Evolutionary conservation across 2,329 filamentous ascomycete genomes (phyloP), one percentile per base, ranked within the genome.

Genomic region (Xenoacremonium recifei): DNA sequence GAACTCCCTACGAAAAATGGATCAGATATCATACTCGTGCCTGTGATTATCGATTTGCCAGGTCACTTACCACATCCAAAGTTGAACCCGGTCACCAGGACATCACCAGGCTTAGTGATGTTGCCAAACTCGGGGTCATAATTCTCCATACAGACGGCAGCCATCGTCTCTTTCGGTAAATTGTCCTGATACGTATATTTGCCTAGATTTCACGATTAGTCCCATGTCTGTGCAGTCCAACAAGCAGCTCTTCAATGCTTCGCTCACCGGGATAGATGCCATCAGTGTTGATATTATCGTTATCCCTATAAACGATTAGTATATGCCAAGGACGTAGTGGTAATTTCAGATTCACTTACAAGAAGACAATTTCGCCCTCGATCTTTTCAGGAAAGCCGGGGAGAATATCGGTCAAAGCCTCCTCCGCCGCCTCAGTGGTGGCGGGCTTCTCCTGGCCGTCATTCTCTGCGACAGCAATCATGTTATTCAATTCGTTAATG

Each of bases 111-210:
- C 50, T 77, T 77, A 34, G 86, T 84, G 25, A 84, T 72, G 1
- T 68, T 64, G 9, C 74, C 65, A 62, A 96, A 96, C 0, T 72
- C 62, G 0, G 77, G 68, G 61, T 97, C 92, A 68, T 96, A 97
- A 74, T 97, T 97, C 62, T 86, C 79, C 90, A 97, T 96, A 66
- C 87, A 91, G 1, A 91, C 90, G 51, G 87, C 73, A 0, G 89
- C 89, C 92, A 97, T 96, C 42, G 81, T 81, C 47, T 89, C 85
- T 1, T 68, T 72, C 0, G 86, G 70, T 1, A 97, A 75, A 56
- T 87, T 78, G 60, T 97, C 91, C 61, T 95, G 89, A 67, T 97
- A 97, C 0, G 91, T 96, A 91, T n/a, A n/a, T n/a, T n/a, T n/a
- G n/a, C n/a, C n/a, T n/a, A n/a, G n/a, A n/a, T n/a, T n/a, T n/a